Evolutionary conservation across 441 rosid species (phyloP).

Genomic region (Brassica balearica): DNA sequence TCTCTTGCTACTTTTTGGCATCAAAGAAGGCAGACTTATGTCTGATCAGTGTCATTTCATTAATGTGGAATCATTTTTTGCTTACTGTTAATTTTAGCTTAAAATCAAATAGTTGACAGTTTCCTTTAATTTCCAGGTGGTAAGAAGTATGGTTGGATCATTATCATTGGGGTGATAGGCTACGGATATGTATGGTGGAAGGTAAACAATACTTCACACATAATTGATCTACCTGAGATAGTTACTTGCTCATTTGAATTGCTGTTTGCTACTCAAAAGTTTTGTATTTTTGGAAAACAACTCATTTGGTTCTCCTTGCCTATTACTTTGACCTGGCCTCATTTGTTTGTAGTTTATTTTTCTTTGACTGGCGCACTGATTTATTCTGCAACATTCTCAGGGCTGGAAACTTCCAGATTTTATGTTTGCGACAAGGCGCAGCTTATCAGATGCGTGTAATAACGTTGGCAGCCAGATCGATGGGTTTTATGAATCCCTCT

Average conservation of each 20-base stretch:
- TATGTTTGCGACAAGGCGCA: constrained; percentile 96
- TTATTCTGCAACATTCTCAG: constrained; percentile 48
- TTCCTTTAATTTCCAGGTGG: constrained; percentile 56
- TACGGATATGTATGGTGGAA: constrained; percentile 99
- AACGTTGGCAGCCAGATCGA: constrained; percentile 81
- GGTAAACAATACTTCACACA: constrained; percentile 53
- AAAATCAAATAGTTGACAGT: constrained; percentile 3
- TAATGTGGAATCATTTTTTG: not conserved
- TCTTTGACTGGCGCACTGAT: not conserved
- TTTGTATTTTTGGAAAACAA: not conserved
- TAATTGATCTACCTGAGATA: not conserved
- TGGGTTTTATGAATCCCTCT: constrained; percentile 71
- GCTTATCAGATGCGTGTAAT: constrained; percentile 85
- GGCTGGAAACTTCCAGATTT: constrained; percentile 97
- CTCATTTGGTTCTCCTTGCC: constrained; percentile 11
- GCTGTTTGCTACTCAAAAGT: constrained; percentile 4
- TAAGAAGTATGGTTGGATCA: constrained; percentile 63
- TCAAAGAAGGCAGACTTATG: not conserved
- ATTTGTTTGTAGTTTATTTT: not conserved
- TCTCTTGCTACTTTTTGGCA: no score
- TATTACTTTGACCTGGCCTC: not conserved
- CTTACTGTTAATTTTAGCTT: constrained; percentile 8
- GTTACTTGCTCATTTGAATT: constrained; percentile 18
- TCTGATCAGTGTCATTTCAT: not conserved
- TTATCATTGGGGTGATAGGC: constrained; percentile 75